These are phyloP conservation scores for Lachancea cidri DNA, from an alignment of 805 yeast genomes.

Conservation along the genomic window DNA sequence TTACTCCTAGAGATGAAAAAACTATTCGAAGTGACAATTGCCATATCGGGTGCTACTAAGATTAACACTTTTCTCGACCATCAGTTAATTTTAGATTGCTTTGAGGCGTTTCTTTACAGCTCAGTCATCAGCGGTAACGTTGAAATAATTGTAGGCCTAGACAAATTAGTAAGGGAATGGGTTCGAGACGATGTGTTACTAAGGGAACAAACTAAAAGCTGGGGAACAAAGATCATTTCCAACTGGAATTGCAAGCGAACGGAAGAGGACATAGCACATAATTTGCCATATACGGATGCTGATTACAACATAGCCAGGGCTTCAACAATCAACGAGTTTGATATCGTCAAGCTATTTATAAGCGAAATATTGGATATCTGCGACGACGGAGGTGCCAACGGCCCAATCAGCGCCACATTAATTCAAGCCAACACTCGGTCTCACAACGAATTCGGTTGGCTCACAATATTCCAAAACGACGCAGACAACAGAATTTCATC, in stretches of 20 bases:
- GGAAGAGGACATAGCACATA: not conserved
- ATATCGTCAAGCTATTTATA: slow-evolving; percentile 9
- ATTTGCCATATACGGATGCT: too few relatives aligned
- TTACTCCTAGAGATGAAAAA: slow-evolving; percentile 6
- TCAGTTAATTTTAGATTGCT: slow-evolving; percentile 3
- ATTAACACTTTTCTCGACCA: not conserved
- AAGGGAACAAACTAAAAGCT: not conserved
- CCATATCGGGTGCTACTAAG: not conserved
- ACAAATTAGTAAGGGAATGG: slow-evolving; percentile 6
- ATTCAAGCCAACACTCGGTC: not conserved
- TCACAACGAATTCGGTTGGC: slow-evolving; percentile 7
- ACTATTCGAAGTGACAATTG: slow-evolving; percentile 6
- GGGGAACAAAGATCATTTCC: slow-evolving; percentile 1
- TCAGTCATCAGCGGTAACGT: slow-evolving; percentile 8
- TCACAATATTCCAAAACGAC: slow-evolving; percentile 8
- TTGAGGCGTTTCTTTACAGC: slow-evolving; percentile 11
- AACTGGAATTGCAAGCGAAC: slow-evolving; percentile 1
- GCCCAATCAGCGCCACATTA: slow-evolving; percentile 1
- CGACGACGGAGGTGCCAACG: slow-evolving; percentile 1
- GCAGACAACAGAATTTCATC: not conserved
- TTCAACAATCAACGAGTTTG: slow-evolving; percentile 6
- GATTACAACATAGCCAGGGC: not conserved
- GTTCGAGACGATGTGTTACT: not conserved
- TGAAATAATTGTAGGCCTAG: slow-evolving; percentile 9
- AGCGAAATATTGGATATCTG: slow-evolving; percentile 10